These are phyloP conservation scores for Chamaecyparis obtusa DNA, from an alignment of 75 land plant genomes.

Conservation along the genomic window DNA sequence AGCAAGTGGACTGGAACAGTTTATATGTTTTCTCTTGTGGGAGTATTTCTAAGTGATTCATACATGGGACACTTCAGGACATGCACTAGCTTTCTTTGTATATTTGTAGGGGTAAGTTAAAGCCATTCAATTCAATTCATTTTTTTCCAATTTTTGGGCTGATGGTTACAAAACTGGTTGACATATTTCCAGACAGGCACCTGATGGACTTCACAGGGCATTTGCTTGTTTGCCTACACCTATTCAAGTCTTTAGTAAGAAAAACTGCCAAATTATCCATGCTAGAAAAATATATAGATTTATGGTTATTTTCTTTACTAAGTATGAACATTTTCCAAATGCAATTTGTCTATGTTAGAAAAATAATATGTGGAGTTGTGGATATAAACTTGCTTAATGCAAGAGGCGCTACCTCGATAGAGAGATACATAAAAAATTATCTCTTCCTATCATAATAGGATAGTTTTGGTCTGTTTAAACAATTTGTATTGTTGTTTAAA, in stretches of 20 bases:
- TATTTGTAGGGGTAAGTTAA: slow-evolving; percentile 37
- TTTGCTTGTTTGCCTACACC: background rate
- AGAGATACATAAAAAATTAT: background rate
- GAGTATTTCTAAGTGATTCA: slow-evolving; percentile 66
- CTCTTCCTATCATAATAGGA: background rate
- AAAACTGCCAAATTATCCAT: background rate
- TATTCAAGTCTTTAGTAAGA: background rate
- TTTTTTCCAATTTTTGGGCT: background rate
- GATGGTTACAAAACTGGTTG: background rate
- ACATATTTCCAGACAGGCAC: background rate
- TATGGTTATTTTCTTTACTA: too few species aligned
- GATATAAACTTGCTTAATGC: background rate
- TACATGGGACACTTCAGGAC: slow-evolving; percentile 60
- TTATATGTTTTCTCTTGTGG: slow-evolving; percentile 48
- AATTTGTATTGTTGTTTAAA: background rate
- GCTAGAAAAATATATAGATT: background rate
- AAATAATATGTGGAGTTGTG: background rate
- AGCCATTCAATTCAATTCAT: background rate
- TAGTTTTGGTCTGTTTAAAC: too few species aligned
- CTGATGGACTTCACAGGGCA: too few species aligned
- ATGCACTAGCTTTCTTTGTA: slow-evolving; percentile 43
- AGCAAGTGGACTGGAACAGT: slow-evolving; percentile 71
- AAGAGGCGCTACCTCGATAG: background rate
- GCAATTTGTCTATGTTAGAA: background rate
- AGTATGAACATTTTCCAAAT: background rate